These are phyloP conservation scores for Ganoderma meredithae DNA, from an alignment of 1,284 basidiomycete genomes.

Conservation along the genomic window DNA sequence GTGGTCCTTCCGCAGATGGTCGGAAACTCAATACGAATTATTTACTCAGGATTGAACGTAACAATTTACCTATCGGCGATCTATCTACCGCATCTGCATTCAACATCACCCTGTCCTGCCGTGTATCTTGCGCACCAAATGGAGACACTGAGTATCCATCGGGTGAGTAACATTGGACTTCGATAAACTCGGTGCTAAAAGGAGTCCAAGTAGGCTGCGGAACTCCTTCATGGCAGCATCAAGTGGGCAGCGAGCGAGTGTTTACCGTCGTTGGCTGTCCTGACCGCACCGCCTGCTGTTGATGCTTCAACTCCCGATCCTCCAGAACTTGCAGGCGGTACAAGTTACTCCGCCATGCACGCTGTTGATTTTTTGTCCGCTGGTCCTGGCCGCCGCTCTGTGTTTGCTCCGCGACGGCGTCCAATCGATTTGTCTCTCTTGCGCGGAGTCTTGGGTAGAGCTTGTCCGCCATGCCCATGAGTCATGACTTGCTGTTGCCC, in stretches of 20 bases:
- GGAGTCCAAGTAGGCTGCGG: background rate
- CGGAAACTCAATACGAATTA: background rate
- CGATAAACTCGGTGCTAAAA: background rate
- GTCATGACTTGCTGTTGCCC: conserved; percentile 7
- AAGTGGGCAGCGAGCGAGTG: background rate
- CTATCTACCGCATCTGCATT: background rate
- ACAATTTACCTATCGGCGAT: background rate
- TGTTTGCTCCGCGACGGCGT: conserved; percentile 11
- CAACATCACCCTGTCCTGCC: background rate
- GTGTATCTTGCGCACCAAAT: background rate
- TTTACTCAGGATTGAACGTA: background rate
- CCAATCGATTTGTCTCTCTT: conserved; percentile 14
- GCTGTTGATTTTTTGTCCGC: background rate
- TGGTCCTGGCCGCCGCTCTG: background rate
- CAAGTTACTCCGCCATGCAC: background rate
- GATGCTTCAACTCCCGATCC: background rate
- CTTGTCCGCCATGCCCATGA: conserved; percentile 9
- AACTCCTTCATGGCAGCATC: background rate
- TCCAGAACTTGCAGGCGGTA: background rate
- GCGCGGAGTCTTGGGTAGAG: conserved; percentile 24
- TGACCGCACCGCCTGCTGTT: background rate
- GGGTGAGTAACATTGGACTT: background rate
- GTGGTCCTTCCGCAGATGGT: background rate
- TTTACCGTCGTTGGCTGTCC: background rate
- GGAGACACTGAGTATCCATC: background rate